phyloP scores from a whole-genome alignment of 768 basidiomycete genomes.

The Chlorophyllum brunneum region DNA sequence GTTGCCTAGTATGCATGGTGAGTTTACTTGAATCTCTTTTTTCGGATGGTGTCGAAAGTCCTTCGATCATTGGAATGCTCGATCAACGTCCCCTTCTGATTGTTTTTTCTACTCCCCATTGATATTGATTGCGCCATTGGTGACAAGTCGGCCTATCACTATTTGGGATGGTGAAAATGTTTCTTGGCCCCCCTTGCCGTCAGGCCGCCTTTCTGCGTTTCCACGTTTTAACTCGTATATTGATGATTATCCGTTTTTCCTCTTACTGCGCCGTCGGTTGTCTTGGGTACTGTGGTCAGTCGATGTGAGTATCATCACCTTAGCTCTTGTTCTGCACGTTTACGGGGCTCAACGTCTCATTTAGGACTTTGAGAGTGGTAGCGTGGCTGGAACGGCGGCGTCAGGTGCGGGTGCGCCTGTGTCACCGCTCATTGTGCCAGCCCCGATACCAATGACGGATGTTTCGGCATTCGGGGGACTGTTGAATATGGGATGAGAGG shows the following conservation, averaged over 20 bases:
- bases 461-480: conserved; percentile 7
- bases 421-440: conserved; percentile 7
- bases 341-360: background rate
- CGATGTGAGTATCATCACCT: conserved; percentile 8
- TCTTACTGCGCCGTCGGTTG: background rate
- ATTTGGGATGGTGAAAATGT: no score
- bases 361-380: conserved; percentile 10
- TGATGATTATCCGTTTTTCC: background rate
- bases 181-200: no score
- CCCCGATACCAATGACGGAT: conserved; percentile 9
- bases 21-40: conserved; percentile 15
- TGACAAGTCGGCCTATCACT: no score
- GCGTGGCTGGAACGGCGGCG: background rate
- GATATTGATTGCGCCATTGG: no score
- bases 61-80: no score
- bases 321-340: no score
- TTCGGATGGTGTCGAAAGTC: background rate
- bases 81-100: no score
- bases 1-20: conserved; percentile 80
- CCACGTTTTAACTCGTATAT: no score
- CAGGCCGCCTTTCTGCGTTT: no score
- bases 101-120: no score
- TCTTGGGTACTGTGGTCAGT: background rate
- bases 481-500: conserved; percentile 7
- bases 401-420: background rate